Base-by-base conservation (phyloP, 2,329 filamentous ascomycete genomes). In the Dactylellina parvicollis region DNA sequence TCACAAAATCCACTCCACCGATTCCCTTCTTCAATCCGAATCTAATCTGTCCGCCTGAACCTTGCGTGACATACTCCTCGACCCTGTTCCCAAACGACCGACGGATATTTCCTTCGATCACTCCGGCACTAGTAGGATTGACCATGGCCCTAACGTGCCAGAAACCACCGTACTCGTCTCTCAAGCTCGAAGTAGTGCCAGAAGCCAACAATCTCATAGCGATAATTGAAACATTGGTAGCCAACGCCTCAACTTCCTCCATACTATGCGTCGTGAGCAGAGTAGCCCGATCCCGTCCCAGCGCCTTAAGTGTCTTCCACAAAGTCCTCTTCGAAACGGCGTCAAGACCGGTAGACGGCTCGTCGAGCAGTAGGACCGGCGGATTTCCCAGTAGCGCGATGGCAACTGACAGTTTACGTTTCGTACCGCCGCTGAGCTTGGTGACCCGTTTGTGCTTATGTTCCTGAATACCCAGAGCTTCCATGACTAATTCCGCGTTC, bases 251-350 rank as follows among this genome's bases (percentile, higher is more conserved):
- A 0, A 79, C 80, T 75, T 81, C 79, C 75, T 81, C 80, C 80
- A 81, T 81, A 49, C 74, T 77, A 62, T 81, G 80, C 4, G 79
- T 81, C 0, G 80, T 81, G 20, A 81, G 77, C 0, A 81, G 75
- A 32, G 81, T 79, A 5, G 79, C 77, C 24, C 79, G 76, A 56
- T 78, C 77, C 1, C 64, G 44, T 1, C 74, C 74, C 24, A 81
- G 74, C 0, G 75, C 74, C 47, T 77, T 73, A 1, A 81, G 74
- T 1, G 78, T 77, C 60, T 79, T 79, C 80, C 80, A 81, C 22
- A 81, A 67, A 10, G 79, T 77, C 1, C 80, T 77, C 62, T 81
- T 81, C 0, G 78, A 78, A 22, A 78, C 79, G 5, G 80, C 79
- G 44, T 80, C 78, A 74, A 80, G 77, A 16, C 79, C 79, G 4